These are phyloP conservation scores for Mariannaea sp. DNA, from an alignment of 2,329 filamentous ascomycete genomes.

Conservation along the genomic window DNA sequence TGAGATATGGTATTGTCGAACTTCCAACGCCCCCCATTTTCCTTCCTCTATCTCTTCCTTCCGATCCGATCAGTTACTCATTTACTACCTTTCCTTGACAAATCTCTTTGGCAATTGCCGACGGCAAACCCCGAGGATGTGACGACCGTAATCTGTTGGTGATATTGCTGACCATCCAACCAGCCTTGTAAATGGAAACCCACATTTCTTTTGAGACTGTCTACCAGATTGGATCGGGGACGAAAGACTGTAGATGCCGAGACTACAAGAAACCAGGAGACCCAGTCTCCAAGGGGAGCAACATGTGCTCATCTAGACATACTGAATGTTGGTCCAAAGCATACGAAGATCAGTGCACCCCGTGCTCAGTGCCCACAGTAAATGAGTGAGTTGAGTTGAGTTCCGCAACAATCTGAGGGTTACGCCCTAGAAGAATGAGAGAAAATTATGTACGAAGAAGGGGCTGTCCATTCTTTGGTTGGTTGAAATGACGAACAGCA, in stretches of 20 bases:
- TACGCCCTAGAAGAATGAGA: not conserved
- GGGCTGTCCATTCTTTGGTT: too few species aligned
- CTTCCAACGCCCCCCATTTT: not conserved
- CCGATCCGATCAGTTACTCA: not conserved
- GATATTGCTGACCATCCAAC: not conserved
- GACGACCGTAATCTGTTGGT: constrained; percentile 7
- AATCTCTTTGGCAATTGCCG: not conserved
- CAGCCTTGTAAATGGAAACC: not conserved
- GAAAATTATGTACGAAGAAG: too few species aligned
- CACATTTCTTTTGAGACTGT: not conserved
- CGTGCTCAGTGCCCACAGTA: not conserved
- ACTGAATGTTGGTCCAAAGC: not conserved
- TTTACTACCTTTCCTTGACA: not conserved
- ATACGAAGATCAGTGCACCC: not conserved
- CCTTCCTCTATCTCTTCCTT: not conserved
- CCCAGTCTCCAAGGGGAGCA: not conserved
- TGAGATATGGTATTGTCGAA: too few species aligned
- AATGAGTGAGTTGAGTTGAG: too few species aligned
- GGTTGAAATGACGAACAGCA: not conserved
- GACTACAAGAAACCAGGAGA: not conserved
- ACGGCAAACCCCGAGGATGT: constrained; percentile 3
- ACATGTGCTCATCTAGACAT: not conserved
- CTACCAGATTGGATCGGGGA: not conserved
- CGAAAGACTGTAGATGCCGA: not conserved
- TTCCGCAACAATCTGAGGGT: too few species aligned